These are phyloP conservation scores for Diospyros kaki DNA, from an alignment of 148 eudicot species.

Conservation along the genomic window DNA sequence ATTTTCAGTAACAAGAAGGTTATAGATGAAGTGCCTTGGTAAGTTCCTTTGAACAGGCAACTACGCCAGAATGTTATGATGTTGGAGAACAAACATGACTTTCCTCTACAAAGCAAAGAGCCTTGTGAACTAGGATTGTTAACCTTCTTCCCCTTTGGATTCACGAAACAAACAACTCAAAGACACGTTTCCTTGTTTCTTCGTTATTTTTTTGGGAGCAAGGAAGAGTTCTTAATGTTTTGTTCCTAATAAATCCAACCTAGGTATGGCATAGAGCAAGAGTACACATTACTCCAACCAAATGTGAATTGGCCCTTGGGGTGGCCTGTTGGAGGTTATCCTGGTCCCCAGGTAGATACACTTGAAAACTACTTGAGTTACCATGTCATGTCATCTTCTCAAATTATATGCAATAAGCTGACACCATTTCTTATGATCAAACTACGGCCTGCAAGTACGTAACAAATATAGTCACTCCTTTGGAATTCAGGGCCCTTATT, in stretches of 20 bases:
- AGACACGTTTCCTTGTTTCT: neutral
- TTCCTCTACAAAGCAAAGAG: too few relatives aligned
- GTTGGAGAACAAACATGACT: too few relatives aligned
- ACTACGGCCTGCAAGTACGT: neutral
- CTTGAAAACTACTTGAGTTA: neutral
- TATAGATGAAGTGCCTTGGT: slow-evolving; percentile 80
- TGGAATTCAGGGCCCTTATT: slow-evolving; percentile 86
- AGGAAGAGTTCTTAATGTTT: neutral
- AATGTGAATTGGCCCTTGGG: slow-evolving; percentile 96
- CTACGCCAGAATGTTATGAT: neutral
- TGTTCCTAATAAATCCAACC: slow-evolving; percentile 7
- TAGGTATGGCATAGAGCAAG: slow-evolving; percentile 98
- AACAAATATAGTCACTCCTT: neutral
- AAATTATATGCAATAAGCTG: neutral
- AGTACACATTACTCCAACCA: slow-evolving; percentile 85
- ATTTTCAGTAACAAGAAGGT: slow-evolving; percentile 80
- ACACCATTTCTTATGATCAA: neutral
- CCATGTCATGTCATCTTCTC: neutral
- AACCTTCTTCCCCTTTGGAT: too few relatives aligned
- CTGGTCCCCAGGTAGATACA: slow-evolving; percentile 88
- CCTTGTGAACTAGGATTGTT: neutral
- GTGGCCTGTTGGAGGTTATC: slow-evolving; percentile 98
- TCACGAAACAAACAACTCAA: neutral
- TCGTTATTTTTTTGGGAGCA: neutral
- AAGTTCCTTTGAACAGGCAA: slow-evolving; percentile 14